Base-by-base conservation (phyloP, 2,329 filamentous ascomycete genomes). In the Metarhizium guizhouense region DNA sequence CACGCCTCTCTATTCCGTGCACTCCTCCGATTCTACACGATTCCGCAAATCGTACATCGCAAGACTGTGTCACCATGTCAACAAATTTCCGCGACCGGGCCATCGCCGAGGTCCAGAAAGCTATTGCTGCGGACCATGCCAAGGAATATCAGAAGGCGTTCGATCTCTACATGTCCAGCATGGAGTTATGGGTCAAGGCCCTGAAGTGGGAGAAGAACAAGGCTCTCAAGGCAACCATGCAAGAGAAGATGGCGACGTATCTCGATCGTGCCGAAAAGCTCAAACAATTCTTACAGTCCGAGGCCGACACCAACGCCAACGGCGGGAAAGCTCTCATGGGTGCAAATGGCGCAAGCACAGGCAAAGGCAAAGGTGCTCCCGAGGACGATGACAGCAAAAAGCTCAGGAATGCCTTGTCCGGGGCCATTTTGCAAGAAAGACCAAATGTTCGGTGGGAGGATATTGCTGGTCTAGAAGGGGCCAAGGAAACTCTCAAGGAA, bases 141-240 rank as follows among this genome's bases (percentile, higher is more conserved):
- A 92, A 90, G 70, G 90, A 97, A 70, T 99, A 99, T 75, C 91
- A 96, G 67, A 93, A 95, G 73, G 94, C 94, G 56, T 97, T 97
- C 72, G 89, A 96, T 69, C 81, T 88, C 60, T 99, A 99, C 82
- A 96, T 96, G 78, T 86, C 90, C 63, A 87, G 93, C 53, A 88
- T 99, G 64, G 93, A 99, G 75, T 84, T 97, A 57, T 99, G 97
- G 79, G 96, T 99, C 88, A 88, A 97, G 59, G 94, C 94, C 38
- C 81, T 99, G 58, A 99, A 99, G 79, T 99, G 93, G 93, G 94
- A 99, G 77, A 99, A 97, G 82, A 97, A 96, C 76, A 85, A 88
- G 60, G 93, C 92, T 65, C 92, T 90, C 61, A 97, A 97, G 78
- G 91, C 95, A 69, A 95, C 96, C 83, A 96, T 99, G 72, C 87